phyloP scores from a whole-genome alignment of 805 yeast genomes.

The Cyberlindnera petersonii region DNA sequence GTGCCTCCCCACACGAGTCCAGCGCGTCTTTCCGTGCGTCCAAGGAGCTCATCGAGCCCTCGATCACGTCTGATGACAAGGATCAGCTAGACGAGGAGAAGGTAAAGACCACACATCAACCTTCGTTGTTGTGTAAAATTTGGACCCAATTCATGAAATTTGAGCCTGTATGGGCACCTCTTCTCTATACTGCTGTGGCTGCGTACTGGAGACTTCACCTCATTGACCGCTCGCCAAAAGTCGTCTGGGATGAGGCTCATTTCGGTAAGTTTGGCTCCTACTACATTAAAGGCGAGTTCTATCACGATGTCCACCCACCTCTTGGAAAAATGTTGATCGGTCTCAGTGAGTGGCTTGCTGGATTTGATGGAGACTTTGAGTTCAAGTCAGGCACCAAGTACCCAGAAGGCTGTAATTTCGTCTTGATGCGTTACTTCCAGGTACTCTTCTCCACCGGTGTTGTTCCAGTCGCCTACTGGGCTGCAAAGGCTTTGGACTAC shows the following conservation, averaged over 20 bases:
- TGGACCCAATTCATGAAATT: conserved; percentile 2
- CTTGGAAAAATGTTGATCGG: conserved; percentile 80
- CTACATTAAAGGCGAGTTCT: conserved; percentile 73
- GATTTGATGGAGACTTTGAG: conserved; percentile 73
- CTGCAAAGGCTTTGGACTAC: conserved; percentile 58
- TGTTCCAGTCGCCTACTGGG: conserved; percentile 68
- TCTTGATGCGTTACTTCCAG: conserved; percentile 68
- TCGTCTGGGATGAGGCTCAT: conserved; percentile 90
- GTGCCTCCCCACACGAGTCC: conserved; percentile 9
- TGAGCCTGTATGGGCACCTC: conserved; percentile 36
- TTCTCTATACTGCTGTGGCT: conserved; percentile 42
- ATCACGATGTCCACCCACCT: conserved; percentile 87
- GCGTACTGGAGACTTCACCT: conserved; percentile 55
- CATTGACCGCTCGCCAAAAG: conserved; percentile 52
- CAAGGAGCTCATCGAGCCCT: conserved; percentile 1
- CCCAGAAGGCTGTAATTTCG: conserved; percentile 59
- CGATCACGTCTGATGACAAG: neutral
- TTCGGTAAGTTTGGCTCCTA: conserved; percentile 84
- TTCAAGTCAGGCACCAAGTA: conserved; percentile 63
- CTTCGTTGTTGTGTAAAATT: neutral
- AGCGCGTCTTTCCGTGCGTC: conserved; percentile 4
- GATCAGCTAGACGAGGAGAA: conserved; percentile 4
- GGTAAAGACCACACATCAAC: neutral
- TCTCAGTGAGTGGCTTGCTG: conserved; percentile 74
- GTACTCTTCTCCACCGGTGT: conserved; percentile 62